phyloP scores from a whole-genome alignment of 805 yeast genomes.

The Ogataea methanolica region DNA sequence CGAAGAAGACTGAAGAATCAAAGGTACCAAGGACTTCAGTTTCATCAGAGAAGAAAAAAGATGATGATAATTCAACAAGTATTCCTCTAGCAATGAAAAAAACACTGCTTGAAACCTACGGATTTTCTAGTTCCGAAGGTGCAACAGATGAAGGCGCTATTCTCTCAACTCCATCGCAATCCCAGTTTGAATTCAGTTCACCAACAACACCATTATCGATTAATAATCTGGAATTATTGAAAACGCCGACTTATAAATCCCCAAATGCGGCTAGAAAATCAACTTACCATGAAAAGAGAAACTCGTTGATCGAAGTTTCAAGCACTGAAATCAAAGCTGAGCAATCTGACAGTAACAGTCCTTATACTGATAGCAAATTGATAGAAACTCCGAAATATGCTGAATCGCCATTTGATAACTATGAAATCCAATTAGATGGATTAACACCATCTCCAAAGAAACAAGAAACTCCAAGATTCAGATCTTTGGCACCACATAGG shows the following conservation, averaged over 20 bases:
- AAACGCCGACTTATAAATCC: conserved; percentile 12
- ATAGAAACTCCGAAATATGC: conserved; percentile 4
- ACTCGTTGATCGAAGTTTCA: neutral
- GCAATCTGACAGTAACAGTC: neutral
- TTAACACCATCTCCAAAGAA: conserved; percentile 18
- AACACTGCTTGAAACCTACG: conserved; percentile 19
- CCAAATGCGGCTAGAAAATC: conserved; percentile 10
- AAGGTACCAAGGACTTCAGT: neutral
- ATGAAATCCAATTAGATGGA: conserved; percentile 11
- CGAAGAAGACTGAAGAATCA: neutral
- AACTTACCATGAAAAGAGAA: conserved; percentile 6
- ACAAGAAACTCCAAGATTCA: neutral
- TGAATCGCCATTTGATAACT: conserved; percentile 9
- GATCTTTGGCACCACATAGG: conserved; percentile 3
- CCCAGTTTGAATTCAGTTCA: conserved; percentile 4
- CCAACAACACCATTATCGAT: conserved; percentile 4
- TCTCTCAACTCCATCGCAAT: conserved; percentile 9
- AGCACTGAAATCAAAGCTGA: neutral
- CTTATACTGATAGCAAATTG: too few species aligned
- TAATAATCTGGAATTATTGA: neutral
- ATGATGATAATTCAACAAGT: neutral
- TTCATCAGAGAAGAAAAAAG: neutral
- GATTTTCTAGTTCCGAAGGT: conserved; percentile 11
- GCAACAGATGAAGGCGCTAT: conserved; percentile 5
- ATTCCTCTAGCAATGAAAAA: neutral